Percentiles rank a stretch among this genome's conserved stretches.
Evolutionary conservation across 1,139 yeast species (phyloP).

Genomic region (Pichia sp.): DNA sequence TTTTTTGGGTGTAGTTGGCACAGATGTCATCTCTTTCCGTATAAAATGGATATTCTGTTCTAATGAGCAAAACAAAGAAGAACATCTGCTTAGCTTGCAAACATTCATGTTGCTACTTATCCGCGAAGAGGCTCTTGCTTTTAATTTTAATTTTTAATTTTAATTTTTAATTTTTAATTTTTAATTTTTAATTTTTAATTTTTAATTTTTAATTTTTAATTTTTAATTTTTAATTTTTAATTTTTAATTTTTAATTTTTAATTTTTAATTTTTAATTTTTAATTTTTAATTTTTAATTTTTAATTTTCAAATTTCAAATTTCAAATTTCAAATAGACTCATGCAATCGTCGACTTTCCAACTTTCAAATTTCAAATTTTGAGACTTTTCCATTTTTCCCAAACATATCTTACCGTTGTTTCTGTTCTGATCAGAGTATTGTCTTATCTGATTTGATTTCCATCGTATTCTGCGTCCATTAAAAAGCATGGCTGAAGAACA

Average conservation of each 20-base stretch:
- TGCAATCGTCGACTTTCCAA: background rate
- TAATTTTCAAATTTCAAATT: background rate
- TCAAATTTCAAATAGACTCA: background rate
- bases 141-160: background rate
- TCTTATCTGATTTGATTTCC: background rate
- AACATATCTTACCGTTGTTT: background rate
- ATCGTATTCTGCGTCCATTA: background rate
- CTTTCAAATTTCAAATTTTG: background rate
- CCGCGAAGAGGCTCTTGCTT: background rate
- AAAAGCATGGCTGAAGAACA: constrained; percentile 25
- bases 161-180: background rate
- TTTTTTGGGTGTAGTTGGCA: background rate
- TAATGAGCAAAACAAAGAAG: background rate
- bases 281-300: background rate
- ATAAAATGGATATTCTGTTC: background rate
- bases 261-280: background rate
- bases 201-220: background rate
- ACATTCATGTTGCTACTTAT: background rate
- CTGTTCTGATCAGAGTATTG: background rate
- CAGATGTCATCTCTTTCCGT: background rate
- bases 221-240: background rate
- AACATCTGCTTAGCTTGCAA: background rate
- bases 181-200: background rate
- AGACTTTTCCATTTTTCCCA: background rate
- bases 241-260: too few relatives aligned